Conservation (phyloP, 2,329 filamentous ascomycete genomes). For the Hypoxylon sp. region DNA sequence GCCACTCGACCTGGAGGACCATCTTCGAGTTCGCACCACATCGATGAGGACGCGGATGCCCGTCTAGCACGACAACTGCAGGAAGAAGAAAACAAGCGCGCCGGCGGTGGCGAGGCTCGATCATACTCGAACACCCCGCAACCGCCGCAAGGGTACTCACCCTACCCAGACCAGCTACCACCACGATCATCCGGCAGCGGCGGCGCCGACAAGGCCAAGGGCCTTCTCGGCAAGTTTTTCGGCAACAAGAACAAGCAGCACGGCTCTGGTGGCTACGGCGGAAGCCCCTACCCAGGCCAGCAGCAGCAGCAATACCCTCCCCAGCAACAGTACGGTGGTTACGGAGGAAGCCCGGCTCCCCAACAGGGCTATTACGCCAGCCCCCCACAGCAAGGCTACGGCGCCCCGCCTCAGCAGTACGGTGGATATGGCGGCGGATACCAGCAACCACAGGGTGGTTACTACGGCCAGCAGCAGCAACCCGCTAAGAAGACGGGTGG, state of each 20-base stretch:
- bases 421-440: slow-evolving; percentile 45
- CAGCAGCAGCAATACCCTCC: slow-evolving; percentile 45
- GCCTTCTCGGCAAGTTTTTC: slow-evolving; percentile 47
- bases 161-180: slow-evolving; percentile 54
- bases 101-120: slow-evolving; percentile 44
- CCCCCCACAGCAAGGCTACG: slow-evolving; percentile 45
- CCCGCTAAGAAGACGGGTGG: slow-evolving; percentile 55
- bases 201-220: slow-evolving; percentile 54
- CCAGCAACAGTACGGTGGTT: slow-evolving; percentile 48
- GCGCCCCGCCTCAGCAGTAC: slow-evolving; percentile 40
- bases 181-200: slow-evolving; percentile 46
- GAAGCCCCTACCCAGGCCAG: slow-evolving; percentile 47
- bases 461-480: slow-evolving; percentile 42
- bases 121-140: slow-evolving; percentile 46
- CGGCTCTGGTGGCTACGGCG: slow-evolving; percentile 44
- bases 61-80: slow-evolving; percentile 79
- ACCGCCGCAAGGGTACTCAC: slow-evolving; percentile 40
- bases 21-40: slow-evolving; percentile 43
- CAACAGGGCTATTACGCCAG: slow-evolving; percentile 49
- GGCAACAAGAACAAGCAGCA: slow-evolving; percentile 44
- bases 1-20: slow-evolving; percentile 23
- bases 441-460: slow-evolving; percentile 29
- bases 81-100: slow-evolving; percentile 79
- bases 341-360: slow-evolving; percentile 46
- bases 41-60: slow-evolving; percentile 47